Conservation (phyloP, 441 rosid species). For the Erysimum pusillum region DNA sequence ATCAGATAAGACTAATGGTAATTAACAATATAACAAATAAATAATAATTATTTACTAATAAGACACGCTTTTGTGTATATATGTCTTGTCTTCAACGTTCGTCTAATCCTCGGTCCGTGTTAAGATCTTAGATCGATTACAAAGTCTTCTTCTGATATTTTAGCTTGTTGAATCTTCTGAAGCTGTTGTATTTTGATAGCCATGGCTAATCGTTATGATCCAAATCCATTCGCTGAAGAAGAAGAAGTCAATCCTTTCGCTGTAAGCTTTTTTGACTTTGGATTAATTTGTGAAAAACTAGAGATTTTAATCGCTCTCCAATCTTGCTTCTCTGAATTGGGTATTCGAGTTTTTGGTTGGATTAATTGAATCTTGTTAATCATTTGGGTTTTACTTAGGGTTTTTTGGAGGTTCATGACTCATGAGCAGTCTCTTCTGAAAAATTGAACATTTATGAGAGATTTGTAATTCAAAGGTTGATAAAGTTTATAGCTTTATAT, state of each 20-base stretch:
- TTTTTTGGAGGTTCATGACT: conserved; percentile 11
- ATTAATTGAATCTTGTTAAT: background rate
- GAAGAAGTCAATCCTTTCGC: conserved; percentile 89
- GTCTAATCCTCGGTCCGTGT: conserved; percentile 25
- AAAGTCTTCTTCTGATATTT: conserved; percentile 18
- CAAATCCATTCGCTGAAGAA: conserved; percentile 83
- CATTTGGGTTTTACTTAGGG: conserved; percentile 1
- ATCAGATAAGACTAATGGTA: background rate
- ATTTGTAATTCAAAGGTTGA: background rate
- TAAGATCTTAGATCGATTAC: conserved; percentile 44
- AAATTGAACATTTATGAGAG: background rate
- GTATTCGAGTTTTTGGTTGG: background rate
- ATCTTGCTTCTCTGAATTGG: background rate
- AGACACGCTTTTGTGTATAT: conserved; percentile 31
- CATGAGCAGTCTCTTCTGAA: background rate
- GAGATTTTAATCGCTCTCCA: background rate
- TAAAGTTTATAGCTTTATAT: background rate
- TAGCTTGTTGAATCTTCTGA: background rate
- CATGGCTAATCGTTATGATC: conserved; percentile 88
- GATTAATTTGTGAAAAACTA: background rate
- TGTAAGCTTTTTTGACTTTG: conserved; percentile 55
- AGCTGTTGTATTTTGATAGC: conserved; percentile 11
- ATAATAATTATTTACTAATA: background rate
- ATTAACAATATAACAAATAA: background rate
- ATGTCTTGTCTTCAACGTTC: conserved; percentile 40